Evolutionary conservation across 768 basidiomycete genomes (phyloP), one percentile per base, ranked within the genome.

Genomic region (Naganishia randhawae): DNA sequence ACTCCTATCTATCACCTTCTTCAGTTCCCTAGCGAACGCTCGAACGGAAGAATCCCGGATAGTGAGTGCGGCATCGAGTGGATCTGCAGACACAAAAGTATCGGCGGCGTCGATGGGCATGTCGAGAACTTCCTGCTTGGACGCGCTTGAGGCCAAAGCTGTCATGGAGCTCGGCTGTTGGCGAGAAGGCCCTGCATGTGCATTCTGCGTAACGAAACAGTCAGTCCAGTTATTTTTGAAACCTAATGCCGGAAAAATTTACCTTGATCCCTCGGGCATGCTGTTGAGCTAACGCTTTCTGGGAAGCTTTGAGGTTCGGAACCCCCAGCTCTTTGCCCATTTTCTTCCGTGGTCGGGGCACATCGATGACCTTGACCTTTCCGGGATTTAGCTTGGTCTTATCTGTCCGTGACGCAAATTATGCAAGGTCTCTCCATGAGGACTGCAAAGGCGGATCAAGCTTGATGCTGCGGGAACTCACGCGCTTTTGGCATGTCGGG

Each of bases 1-100:
- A 71, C 89, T 88, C 75, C 93, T 84, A 71, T 96, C 93, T 69
- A 98, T 89, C 51, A 99, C 95, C 81, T 90, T 92, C 80, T 92
- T 87, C 27, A 98, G 80, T 1, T 88, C 84, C 42, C 89, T 86
- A 53, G 94, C 81, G 74, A 92, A 91, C 3, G 81, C 82, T 61
- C 81, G 77, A 14, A 78, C 73, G 13, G 80, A 80, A 4, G 78
- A 78, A 65, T 82, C 82, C 39, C 76, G 73, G 17, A 74, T 72
- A 14, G 76, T 78, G 22, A 80, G 69, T 10, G 77, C 73, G 16
- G 78, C 71, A 66, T 81, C 80, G 19, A 78, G 69, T 14, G 73
- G 73, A 54, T 74, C 72, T 41, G 73, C 65, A 29, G 65, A 45
- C 52, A 67, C 55, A 32, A 31, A 69, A 25, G 27, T 39, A 7